Conservation (phyloP, 345 rosid genomes). For the Bruguiera sexangula region DNA sequence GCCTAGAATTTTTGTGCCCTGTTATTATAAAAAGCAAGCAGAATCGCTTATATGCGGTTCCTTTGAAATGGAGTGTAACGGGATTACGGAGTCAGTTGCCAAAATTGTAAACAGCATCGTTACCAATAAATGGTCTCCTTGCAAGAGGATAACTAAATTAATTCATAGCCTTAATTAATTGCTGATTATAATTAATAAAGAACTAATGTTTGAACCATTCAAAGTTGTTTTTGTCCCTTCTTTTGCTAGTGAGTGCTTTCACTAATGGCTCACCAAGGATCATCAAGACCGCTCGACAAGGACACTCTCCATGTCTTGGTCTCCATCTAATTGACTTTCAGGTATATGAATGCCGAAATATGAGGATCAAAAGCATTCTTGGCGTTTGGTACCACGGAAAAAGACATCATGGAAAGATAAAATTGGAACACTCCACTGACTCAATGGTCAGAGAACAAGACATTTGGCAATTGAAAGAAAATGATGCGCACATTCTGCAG, state of each 20-base stretch:
- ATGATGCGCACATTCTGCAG: conserved; percentile 1
- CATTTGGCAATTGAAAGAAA: background rate
- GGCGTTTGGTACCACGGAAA: conserved; percentile 22
- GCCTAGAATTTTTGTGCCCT: too few relatives aligned
- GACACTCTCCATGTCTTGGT: conserved; percentile 50
- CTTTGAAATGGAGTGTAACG: background rate
- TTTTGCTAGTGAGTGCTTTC: conserved; percentile 40
- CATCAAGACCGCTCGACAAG: conserved; percentile 25
- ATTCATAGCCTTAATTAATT: conserved; percentile 13
- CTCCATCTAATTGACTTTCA: conserved; percentile 35
- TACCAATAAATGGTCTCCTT: conserved; percentile 28
- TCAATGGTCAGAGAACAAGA: conserved; percentile 6
- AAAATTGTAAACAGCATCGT: conserved; percentile 28
- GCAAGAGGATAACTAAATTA: conserved; percentile 20
- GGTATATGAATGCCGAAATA: conserved; percentile 41
- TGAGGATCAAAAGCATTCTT: conserved; percentile 33
- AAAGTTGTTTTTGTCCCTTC: conserved; percentile 5
- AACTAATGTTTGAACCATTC: conserved; percentile 19
- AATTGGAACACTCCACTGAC: background rate
- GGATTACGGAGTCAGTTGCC: conserved; percentile 17
- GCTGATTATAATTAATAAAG: conserved; percentile 13
- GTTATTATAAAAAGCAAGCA: too few relatives aligned
- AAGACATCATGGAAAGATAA: conserved; percentile 4
- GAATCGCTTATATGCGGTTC: too few relatives aligned
- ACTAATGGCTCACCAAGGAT: conserved; percentile 32